Evolutionary conservation across 495 filamentous ascomycete genomes (phyloP), one percentile per base, ranked within the genome.

Genomic region (Aspergillus egyptiacus): DNA sequence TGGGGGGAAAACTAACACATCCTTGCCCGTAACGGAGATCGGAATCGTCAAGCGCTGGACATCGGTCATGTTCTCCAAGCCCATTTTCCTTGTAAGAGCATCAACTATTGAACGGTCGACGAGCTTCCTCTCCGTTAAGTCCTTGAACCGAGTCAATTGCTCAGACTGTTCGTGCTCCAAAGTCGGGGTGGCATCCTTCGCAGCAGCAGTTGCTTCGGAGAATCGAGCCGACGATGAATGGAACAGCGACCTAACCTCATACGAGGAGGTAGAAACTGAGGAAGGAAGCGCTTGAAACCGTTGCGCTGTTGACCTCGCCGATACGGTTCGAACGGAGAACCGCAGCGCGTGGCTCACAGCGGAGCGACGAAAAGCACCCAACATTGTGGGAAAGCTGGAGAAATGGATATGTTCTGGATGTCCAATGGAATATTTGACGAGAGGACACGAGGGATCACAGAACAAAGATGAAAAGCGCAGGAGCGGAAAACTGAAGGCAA

Each of bases 11-110:
- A 64, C 57, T 53, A 80, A 95, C 89, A 96, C 71, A 69, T 98
- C 94, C 25, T 64, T 69, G 14, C 93, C 94, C 49, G 79, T 74
- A 33, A 98, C 68, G 44, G 79, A 86, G 38, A 87, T 71, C 36
- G 81, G 79, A 58, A 98, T 87, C 2, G 94, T 95, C 64, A 81
- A 64, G 25, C 78, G 74, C 58, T 98, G 93, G n/a, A 98, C 91
- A 7, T 90, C 80, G 3, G 93, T 97, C 91, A 98, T 96, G 31
- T 75, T 84, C 18, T 85, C 76, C 55, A 95, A 77, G 2, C 74
- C 67, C 86, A 96, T 93, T 15, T 79, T 75, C 18, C 77, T 51
- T 0, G 81, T 87, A 56, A 97, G 80, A 34, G 83, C 81, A 6
- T 73, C 51, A 47, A 96, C 75, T 37, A 97, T 66, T 27, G 66